phyloP scores from a whole-genome alignment of 2,329 filamentous ascomycete species.

The Neonectria hederae region DNA sequence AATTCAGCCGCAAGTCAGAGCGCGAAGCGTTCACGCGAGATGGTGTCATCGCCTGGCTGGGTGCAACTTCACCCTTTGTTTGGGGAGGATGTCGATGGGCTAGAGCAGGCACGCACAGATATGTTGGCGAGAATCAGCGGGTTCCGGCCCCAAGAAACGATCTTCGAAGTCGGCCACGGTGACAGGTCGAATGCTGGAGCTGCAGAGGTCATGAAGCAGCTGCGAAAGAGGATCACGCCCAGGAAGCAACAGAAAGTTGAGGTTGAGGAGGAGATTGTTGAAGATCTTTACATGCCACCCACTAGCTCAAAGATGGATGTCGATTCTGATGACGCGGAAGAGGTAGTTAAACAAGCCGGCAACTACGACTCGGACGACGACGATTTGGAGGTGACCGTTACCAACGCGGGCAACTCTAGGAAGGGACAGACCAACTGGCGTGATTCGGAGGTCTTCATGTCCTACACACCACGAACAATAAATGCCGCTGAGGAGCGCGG shows the following conservation, averaged over 20 bases:
- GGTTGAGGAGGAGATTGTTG: conserved; percentile 50
- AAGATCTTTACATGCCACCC: conserved; percentile 43
- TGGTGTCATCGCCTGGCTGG: conserved; percentile 77
- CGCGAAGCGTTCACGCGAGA: conserved; percentile 83
- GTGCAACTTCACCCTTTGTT: conserved; percentile 84
- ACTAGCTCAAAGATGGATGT: conserved; percentile 49
- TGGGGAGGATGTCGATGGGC: conserved; percentile 70
- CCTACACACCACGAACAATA: conserved; percentile 83
- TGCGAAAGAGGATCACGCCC: conserved; percentile 74
- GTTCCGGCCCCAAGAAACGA: conserved; percentile 90
- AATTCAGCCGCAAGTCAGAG: conserved; percentile 92
- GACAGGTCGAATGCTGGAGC: conserved; percentile 72
- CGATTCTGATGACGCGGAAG: conserved; percentile 41
- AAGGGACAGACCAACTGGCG: conserved; percentile 74
- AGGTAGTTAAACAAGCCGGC: conserved; percentile 52
- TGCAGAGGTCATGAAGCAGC: conserved; percentile 78
- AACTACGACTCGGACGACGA: conserved; percentile 70
- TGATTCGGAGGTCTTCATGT: conserved; percentile 95
- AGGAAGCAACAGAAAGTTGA: conserved; percentile 56
- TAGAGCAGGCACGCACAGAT: conserved; percentile 78
- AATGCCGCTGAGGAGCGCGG: conserved; percentile 89
- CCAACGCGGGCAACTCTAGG: conserved; percentile 63
- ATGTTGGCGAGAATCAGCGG: conserved; percentile 91
- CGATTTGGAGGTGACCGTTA: conserved; percentile 75
- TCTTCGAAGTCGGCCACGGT: conserved; percentile 90